These are phyloP conservation scores for Lepidium sativum DNA, from an alignment of 345 rosid species.

Conservation along the genomic window DNA sequence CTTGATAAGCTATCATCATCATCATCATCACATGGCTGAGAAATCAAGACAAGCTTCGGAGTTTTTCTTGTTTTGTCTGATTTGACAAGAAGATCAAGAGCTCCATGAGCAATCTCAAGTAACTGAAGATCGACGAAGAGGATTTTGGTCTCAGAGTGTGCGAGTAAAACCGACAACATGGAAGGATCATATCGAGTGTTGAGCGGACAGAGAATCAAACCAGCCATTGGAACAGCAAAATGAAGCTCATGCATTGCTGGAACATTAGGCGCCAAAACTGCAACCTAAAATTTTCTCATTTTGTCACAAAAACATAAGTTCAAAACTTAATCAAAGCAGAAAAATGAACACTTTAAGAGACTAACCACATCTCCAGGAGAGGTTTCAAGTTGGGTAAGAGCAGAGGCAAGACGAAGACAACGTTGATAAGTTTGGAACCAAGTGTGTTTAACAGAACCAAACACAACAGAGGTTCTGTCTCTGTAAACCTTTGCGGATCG, in stretches of 20 bases:
- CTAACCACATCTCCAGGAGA: conserved; percentile 65
- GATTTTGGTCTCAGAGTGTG: conserved; percentile 53
- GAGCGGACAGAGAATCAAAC: conserved; percentile 63
- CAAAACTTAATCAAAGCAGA: neutral
- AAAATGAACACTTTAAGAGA: neutral
- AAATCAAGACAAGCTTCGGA: conserved; percentile 41
- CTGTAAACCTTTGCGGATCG: conserved; percentile 61
- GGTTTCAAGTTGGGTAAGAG: conserved; percentile 47
- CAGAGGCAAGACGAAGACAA: conserved; percentile 66
- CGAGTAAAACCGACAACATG: conserved; percentile 44
- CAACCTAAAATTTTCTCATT: conserved; percentile 38
- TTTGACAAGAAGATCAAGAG: conserved; percentile 42
- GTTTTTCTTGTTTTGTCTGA: conserved; percentile 18
- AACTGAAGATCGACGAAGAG: conserved; percentile 52
- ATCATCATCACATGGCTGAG: conserved; percentile 22
- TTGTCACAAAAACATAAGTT: neutral
- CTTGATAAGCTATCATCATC: neutral
- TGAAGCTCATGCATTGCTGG: conserved; percentile 82
- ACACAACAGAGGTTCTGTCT: conserved; percentile 47
- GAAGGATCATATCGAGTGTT: conserved; percentile 52
- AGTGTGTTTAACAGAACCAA: conserved; percentile 38
- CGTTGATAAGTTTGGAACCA: conserved; percentile 64
- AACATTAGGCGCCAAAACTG: conserved; percentile 56
- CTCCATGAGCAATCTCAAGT: conserved; percentile 41
- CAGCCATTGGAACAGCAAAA: conserved; percentile 79